These are phyloP conservation scores for Excoecaria cochinchinensis DNA, from an alignment of 345 rosid genomes.

Conservation along the genomic window DNA sequence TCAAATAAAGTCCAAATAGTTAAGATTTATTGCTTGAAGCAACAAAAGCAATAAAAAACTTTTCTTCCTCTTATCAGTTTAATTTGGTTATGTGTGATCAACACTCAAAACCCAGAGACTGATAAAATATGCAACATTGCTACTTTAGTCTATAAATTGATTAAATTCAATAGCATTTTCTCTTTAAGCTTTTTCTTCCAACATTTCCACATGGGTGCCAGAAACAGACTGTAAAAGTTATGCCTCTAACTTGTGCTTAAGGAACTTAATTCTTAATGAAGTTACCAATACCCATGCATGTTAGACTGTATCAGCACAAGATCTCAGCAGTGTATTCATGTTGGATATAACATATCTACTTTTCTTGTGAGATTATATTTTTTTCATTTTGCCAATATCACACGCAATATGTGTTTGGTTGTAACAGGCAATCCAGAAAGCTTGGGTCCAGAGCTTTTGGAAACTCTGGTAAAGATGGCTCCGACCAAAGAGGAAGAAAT, in stretches of 20 bases:
- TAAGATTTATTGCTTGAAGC: background rate
- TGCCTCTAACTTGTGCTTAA: background rate
- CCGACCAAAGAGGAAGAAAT: conserved; percentile 98
- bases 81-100: background rate
- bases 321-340: background rate
- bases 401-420: conserved; percentile 21
- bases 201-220: background rate
- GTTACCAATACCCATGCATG: background rate
- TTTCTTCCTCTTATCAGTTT: background rate
- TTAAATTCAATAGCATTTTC: background rate
- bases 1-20: background rate
- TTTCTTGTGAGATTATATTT: background rate
- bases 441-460: conserved; percentile 88
- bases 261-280: background rate
- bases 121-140: background rate
- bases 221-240: background rate
- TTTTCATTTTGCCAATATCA: conserved; percentile 13
- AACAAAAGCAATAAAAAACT: background rate
- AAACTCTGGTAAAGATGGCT: conserved; percentile 95
- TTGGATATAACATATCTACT: background rate
- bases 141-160: background rate
- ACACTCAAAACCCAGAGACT: background rate
- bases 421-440: conserved; percentile 80
- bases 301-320: background rate
- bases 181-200: background rate